Evolutionary conservation across 2,329 filamentous ascomycete species (phyloP).

Genomic region (Penicillium sp.): DNA sequence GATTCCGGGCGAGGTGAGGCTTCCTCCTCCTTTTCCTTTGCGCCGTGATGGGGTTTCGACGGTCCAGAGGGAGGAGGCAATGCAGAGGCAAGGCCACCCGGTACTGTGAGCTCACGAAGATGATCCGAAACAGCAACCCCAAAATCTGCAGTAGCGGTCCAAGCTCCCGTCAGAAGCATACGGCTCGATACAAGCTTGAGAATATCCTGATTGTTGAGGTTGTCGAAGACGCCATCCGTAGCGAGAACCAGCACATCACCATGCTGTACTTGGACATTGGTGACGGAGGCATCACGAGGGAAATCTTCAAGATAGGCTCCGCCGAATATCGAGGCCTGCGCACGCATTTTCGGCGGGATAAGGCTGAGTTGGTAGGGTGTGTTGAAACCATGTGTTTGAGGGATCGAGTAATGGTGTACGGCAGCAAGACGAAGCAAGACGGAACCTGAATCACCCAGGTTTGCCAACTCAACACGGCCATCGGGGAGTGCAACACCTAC

Average conservation of each 20-base stretch:
- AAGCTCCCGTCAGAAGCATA: constrained; percentile 74
- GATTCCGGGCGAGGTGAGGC: constrained; percentile 10
- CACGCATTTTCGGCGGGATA: constrained; percentile 75
- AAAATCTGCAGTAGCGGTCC: constrained; percentile 61
- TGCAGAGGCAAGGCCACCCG: constrained; percentile 41
- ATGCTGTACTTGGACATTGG: constrained; percentile 73
- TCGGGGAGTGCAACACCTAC: constrained; percentile 73
- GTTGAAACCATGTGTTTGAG: constrained; percentile 96
- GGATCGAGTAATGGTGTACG: constrained; percentile 76
- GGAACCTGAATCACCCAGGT: constrained; percentile 93
- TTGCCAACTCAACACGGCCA: constrained; percentile 81
- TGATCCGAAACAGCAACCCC: constrained; percentile 65
- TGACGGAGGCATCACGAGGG: constrained; percentile 79
- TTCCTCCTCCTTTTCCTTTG: constrained; percentile 11
- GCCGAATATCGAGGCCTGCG: constrained; percentile 80
- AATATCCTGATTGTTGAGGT: constrained; percentile 86
- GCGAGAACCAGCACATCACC: constrained; percentile 93
- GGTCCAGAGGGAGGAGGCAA: constrained; percentile 17
- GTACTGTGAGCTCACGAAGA: constrained; percentile 55
- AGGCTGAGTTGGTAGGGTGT: constrained; percentile 93
- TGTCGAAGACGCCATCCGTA: constrained; percentile 95
- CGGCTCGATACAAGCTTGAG: constrained; percentile 73
- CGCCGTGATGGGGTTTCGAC: neutral
- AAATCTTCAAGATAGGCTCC: constrained; percentile 77
- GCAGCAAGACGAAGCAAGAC: constrained; percentile 82